Evolutionary conservation across 192 early-diverging fungal species (phyloP).

Genomic region (Phlyctochytrium arcticum): DNA sequence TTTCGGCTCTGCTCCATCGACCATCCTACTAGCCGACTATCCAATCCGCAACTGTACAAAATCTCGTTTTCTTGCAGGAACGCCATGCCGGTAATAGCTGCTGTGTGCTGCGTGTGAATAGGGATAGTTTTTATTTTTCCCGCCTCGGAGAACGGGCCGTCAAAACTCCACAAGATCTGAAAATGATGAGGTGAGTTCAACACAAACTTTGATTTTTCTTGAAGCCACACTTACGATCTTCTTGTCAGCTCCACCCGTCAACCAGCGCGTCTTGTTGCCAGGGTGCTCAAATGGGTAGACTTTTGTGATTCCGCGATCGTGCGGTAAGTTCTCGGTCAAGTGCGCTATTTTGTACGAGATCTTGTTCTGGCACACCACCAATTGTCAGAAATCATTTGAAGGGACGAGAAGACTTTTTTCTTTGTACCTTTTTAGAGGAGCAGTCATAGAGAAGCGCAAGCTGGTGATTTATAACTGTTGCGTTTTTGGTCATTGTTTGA

Average conservation of each 20-base stretch:
- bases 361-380: neutral
- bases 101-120: constrained; percentile 14
- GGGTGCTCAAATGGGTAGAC: constrained; percentile 2
- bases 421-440: neutral
- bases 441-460: constrained; percentile 24
- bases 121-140: neutral
- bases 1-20: neutral
- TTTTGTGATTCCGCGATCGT: constrained; percentile 1
- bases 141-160: constrained; percentile 6
- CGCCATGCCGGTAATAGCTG: neutral
- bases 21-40: constrained; percentile 17
- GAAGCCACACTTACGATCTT: neutral
- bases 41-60: constrained; percentile 12
- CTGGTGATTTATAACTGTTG: constrained; percentile 1
- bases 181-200: neutral
- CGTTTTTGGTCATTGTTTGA: neutral
- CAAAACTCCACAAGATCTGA: constrained; percentile 20
- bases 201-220: too few relatives aligned
- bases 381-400: too few relatives aligned
- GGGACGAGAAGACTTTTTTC: too few relatives aligned
- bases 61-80: constrained; percentile 10
- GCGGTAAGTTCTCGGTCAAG: constrained; percentile 13
- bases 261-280: constrained; percentile 8
- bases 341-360: constrained; percentile 20
- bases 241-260: constrained; percentile 16